Conservation (phyloP, 768 basidiomycete species). For the Sporobolomyces roseus region DNA sequence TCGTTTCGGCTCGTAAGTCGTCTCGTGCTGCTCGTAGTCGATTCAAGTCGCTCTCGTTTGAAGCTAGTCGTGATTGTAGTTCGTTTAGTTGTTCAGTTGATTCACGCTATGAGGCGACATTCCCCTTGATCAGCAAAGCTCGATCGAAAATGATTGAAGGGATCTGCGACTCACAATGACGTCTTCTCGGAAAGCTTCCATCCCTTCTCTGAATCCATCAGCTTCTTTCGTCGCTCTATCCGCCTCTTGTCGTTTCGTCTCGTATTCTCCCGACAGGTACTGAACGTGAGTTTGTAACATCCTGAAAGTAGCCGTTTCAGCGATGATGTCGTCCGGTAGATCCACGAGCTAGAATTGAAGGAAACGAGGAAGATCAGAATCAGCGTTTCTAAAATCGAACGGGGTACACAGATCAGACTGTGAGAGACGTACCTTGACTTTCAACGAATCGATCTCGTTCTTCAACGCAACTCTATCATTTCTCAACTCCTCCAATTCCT, state of each 20-base stretch:
- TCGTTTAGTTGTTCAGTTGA: constrained; percentile 59
- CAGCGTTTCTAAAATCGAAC: no score
- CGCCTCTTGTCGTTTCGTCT: constrained; percentile 53
- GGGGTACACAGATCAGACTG: no score
- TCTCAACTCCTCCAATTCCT: constrained; percentile 56
- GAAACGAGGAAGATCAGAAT: no score
- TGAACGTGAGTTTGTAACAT: constrained; percentile 59
- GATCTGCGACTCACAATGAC: constrained; percentile 16
- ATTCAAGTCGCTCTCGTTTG: constrained; percentile 49
- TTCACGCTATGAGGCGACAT: no score
- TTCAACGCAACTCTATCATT: constrained; percentile 50
- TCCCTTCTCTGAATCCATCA: constrained; percentile 42
- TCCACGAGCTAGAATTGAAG: constrained; percentile 43
- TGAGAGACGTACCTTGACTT: constrained; percentile 55
- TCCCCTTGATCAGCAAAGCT: no score
- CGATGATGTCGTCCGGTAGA: constrained; percentile 53
- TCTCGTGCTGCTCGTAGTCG: constrained; percentile 51
- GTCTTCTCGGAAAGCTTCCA: constrained; percentile 36
- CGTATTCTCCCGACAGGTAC: constrained; percentile 53
- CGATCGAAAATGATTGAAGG: no score
- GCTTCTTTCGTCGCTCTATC: constrained; percentile 41
- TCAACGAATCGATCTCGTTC: constrained; percentile 54
- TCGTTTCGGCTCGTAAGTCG: constrained; percentile 64
- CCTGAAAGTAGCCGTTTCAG: constrained; percentile 58
- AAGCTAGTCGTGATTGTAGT: constrained; percentile 44